Conservation (phyloP, 1,284 basidiomycete genomes). For the Ceratobasidium sp. region DNA sequence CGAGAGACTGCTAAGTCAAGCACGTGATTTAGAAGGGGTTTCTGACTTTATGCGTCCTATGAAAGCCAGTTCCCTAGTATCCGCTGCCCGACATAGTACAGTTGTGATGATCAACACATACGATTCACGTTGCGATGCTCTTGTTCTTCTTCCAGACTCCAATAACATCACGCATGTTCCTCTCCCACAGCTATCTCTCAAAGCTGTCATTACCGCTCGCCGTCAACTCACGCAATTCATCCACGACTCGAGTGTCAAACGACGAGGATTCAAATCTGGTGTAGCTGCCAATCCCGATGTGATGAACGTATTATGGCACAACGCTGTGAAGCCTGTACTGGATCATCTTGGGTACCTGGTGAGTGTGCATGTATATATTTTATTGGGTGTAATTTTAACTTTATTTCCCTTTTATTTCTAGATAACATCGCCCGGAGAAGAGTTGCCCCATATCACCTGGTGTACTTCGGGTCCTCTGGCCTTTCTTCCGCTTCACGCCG, state of each 20-base stretch:
- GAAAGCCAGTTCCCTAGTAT: background rate
- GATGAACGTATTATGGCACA: background rate
- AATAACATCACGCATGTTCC: background rate
- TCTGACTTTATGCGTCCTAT: background rate
- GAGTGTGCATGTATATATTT: background rate
- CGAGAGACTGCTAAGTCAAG: background rate
- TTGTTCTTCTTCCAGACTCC: background rate
- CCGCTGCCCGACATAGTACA: background rate
- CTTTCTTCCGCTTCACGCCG: slow-evolving; percentile 11
- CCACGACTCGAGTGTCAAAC: no score
- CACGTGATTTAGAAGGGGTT: background rate
- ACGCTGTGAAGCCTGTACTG: background rate
- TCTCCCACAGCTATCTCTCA: no score
- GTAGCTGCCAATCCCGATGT: no score
- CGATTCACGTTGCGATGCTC: background rate
- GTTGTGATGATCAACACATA: background rate
- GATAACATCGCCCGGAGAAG: background rate
- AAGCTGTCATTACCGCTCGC: no score
- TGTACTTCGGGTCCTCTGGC: background rate
- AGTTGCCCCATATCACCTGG: background rate
- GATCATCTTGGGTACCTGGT: background rate
- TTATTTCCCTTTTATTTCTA: background rate
- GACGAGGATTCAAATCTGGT: background rate
- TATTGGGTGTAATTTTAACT: background rate
- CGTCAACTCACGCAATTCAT: no score